A percentile compares a stretch with the other conserved stretches of the same genome.
Evolutionary conservation across 75 land plant species (phyloP).

Genomic region (Sequoiadendron giganteum): DNA sequence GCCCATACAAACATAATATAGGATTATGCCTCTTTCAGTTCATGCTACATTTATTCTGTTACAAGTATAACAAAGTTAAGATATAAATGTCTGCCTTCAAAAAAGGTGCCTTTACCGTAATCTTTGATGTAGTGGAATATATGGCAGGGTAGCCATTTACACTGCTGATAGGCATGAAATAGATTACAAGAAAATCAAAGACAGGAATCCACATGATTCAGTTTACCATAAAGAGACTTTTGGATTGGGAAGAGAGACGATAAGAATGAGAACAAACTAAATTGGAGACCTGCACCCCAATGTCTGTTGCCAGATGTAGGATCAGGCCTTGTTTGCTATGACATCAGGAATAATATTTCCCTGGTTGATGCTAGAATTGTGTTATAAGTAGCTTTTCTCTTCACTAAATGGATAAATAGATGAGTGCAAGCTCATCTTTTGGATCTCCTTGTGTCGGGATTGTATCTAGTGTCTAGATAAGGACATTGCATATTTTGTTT

Average conservation of each 20-base stretch:
- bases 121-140: not conserved
- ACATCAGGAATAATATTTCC: not conserved
- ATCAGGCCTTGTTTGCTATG: not conserved
- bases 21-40: not conserved
- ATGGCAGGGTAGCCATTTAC: not conserved
- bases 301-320: not conserved
- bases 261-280: not conserved
- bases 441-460: not conserved
- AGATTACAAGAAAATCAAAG: not conserved
- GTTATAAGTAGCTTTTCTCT: not conserved
- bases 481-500: not conserved
- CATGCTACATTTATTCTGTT: not conserved
- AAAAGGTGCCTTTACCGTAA: not conserved
- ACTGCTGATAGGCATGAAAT: not conserved
- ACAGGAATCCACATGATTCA: not conserved
- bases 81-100: not conserved
- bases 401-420: not conserved
- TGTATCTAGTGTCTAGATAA: not conserved
- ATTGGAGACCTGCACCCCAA: not conserved
- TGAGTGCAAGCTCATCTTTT: not conserved
- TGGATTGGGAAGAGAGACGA: not conserved
- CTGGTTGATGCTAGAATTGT: not conserved
- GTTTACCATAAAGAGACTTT: not conserved
- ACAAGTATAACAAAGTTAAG: not conserved
- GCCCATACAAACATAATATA: not conserved